A percentile compares a stretch with the other conserved stretches of the same genome.
These are phyloP conservation scores for Xylariales sp. DNA, from an alignment of 2,329 filamentous ascomycete species.

Conservation along the genomic window DNA sequence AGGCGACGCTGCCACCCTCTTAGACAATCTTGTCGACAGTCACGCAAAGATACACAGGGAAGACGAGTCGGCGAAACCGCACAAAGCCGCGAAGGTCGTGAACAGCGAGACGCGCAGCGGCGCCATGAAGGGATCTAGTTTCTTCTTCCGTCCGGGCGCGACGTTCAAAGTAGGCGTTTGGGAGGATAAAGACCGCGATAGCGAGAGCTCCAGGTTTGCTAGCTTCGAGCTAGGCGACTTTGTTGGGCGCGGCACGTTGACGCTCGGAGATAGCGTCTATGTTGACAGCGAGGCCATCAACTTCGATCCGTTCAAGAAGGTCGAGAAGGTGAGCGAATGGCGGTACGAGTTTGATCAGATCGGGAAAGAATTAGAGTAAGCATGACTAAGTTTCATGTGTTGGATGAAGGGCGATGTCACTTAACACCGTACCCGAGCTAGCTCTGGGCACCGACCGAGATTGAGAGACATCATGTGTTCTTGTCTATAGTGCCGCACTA, in stretches of 20 bases:
- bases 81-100: conserved; percentile 25
- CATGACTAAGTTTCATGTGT: background rate
- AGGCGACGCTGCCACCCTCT: background rate
- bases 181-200: conserved; percentile 42
- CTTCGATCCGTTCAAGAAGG: conserved; percentile 49
- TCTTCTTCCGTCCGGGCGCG: conserved; percentile 50
- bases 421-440: background rate
- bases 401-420: background rate
- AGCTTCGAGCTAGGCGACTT: conserved; percentile 37
- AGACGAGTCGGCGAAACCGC: conserved; percentile 29
- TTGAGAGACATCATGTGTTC: no score
- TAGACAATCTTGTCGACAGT: background rate
- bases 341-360: conserved; percentile 48
- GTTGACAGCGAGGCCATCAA: conserved; percentile 52
- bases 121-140: conserved; percentile 37
- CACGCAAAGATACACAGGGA: conserved; percentile 16
- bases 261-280: conserved; percentile 46
- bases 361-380: conserved; percentile 44
- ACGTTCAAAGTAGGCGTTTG: conserved; percentile 49
- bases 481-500: no score
- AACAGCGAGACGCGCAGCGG: conserved; percentile 42
- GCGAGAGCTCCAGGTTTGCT: conserved; percentile 36
- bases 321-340: conserved; percentile 48
- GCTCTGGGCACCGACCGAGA: no score
- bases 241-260: conserved; percentile 42